Evolutionary conservation across 2,329 filamentous ascomycete species (phyloP).

Genomic region (Leptodontidium sp.): DNA sequence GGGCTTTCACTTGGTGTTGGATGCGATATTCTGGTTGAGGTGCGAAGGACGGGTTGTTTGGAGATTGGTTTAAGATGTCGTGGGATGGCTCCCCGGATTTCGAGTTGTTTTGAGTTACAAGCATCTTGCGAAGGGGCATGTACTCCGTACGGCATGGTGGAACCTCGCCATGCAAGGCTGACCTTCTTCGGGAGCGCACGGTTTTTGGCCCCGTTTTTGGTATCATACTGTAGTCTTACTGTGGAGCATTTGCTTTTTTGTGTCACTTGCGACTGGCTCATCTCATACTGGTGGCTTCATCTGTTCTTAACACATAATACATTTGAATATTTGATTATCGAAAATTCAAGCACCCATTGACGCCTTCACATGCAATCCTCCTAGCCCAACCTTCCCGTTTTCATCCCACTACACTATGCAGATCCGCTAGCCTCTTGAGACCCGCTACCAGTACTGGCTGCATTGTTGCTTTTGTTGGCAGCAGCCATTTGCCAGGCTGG

Average conservation of each 20-base stretch:
- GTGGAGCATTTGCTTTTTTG: not conserved
- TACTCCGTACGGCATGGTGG: not conserved
- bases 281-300: not conserved
- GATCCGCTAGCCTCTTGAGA: constrained; percentile 37
- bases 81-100: not conserved
- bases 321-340: constrained; percentile 20
- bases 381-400: not conserved
- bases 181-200: constrained; percentile 11
- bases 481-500: constrained; percentile 83
- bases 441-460: constrained; percentile 34
- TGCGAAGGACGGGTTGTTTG: not conserved
- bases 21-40: constrained; percentile 6
- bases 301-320: constrained; percentile 14
- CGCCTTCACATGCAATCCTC: constrained; percentile 31
- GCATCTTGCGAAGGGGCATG: constrained; percentile 29
- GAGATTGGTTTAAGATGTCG: constrained; percentile 13
- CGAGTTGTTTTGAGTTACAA: constrained; percentile 15
- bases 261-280: constrained; percentile 14
- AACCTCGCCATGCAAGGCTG: constrained; percentile 29
- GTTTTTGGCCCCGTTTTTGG: not conserved
- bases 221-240: not conserved
- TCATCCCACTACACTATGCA: constrained; percentile 32
- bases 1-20: not conserved
- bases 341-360: constrained; percentile 15
- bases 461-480: constrained; percentile 57